These are phyloP conservation scores for Trifolium fragiferum DNA, from an alignment of 306 rosid genomes.

Conservation along the genomic window DNA sequence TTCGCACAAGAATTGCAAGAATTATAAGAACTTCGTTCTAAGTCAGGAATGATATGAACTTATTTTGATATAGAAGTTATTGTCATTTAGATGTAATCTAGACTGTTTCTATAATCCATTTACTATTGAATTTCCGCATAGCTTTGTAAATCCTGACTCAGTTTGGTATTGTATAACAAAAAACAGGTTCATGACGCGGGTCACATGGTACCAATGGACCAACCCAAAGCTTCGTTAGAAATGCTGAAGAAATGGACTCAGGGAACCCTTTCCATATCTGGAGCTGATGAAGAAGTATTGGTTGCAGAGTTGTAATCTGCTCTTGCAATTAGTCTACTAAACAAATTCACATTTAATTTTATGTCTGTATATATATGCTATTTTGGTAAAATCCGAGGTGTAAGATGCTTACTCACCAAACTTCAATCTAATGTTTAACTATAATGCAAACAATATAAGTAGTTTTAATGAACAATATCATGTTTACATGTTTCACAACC, in stretches of 20 bases:
- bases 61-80: neutral
- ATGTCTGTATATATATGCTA: constrained; percentile 19
- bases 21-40: neutral
- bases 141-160: constrained; percentile 35
- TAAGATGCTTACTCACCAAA: neutral
- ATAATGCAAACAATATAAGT: neutral
- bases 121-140: neutral
- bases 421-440: neutral
- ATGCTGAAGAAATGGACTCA: constrained; percentile 91
- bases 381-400: constrained; percentile 8
- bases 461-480: no score
- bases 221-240: constrained; percentile 90
- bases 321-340: constrained; percentile 6
- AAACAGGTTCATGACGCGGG: constrained; percentile 94
- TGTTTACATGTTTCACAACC: neutral
- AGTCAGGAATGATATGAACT: neutral
- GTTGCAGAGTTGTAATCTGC: constrained; percentile 67
- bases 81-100: neutral
- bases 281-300: constrained; percentile 43
- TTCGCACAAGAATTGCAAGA: no score
- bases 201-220: constrained; percentile 99
- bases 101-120: constrained; percentile 17
- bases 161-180: constrained; percentile 26
- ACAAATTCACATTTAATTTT: constrained; percentile 1
- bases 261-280: constrained; percentile 63